phyloP scores from a whole-genome alignment of 306 rosid species.

The Alnus rubra region DNA sequence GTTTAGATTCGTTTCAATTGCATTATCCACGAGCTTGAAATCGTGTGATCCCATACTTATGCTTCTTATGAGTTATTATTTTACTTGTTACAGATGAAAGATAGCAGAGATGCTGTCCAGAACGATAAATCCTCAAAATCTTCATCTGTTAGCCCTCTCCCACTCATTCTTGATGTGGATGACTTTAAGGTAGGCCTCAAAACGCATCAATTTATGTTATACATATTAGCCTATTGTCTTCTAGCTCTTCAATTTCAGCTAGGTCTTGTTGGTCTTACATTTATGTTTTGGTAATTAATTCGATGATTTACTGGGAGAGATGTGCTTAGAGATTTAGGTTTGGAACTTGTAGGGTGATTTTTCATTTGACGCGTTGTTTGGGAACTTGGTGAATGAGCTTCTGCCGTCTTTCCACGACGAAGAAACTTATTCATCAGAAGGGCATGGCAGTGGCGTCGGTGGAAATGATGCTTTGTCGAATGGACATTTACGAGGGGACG shows the following conservation, averaged over 20 bases:
- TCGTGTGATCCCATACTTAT: background rate
- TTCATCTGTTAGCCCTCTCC: constrained; percentile 57
- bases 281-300: background rate
- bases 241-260: background rate
- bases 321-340: background rate
- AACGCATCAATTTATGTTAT: constrained; percentile 3
- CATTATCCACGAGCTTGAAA: background rate
- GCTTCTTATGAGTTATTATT: constrained; percentile 4
- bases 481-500: constrained; percentile 62
- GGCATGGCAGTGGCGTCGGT: constrained; percentile 30
- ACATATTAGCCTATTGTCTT: background rate
- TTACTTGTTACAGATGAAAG: constrained; percentile 60
- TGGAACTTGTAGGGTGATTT: constrained; percentile 68
- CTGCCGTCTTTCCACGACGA: constrained; percentile 85
- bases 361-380: constrained; percentile 92
- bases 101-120: constrained; percentile 51
- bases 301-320: constrained; percentile 1
- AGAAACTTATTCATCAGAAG: constrained; percentile 68
- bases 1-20: background rate
- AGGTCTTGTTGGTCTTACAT: background rate
- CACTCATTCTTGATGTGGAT: constrained; percentile 84
- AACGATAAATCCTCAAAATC: constrained; percentile 37
- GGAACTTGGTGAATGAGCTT: constrained; percentile 84
- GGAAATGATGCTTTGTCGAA: constrained; percentile 55
- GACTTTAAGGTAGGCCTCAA: constrained; percentile 75